Conservation (phyloP, 2,329 filamentous ascomycete genomes). For the Trichoderma arundinaceum region DNA sequence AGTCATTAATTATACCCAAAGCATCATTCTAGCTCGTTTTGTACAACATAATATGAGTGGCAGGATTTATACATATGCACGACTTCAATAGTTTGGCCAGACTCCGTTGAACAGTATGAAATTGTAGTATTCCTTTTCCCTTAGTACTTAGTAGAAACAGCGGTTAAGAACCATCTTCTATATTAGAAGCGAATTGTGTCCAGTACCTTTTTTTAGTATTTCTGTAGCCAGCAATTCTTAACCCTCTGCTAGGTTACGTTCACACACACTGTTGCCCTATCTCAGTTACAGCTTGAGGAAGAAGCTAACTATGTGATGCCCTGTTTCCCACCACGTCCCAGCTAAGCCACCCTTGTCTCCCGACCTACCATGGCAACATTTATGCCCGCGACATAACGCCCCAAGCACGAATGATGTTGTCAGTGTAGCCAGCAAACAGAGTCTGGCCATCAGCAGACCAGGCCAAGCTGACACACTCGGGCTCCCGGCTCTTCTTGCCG, state of each 20-base stretch:
- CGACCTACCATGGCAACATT: constrained; percentile 35
- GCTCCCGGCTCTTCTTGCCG: constrained; percentile 99
- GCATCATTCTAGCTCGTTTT: background rate
- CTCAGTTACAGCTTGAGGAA: constrained; percentile 27
- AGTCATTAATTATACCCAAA: background rate
- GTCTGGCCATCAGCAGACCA: constrained; percentile 99
- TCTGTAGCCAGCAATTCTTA: constrained; percentile 25
- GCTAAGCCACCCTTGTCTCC: constrained; percentile 16
- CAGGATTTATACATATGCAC: background rate
- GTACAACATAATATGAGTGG: too few species aligned
- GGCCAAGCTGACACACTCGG: constrained; percentile 95
- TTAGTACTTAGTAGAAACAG: constrained; percentile 27
- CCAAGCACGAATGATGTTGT: constrained; percentile 98
- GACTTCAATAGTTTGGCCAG: background rate
- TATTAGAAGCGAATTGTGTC: constrained; percentile 30
- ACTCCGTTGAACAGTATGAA: constrained; percentile 20
- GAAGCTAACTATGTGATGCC: constrained; percentile 29
- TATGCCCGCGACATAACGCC: constrained; percentile 96
- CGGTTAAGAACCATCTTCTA: constrained; percentile 28
- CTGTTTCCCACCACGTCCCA: constrained; percentile 25
- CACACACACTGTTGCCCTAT: constrained; percentile 21
- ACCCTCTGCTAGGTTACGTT: constrained; percentile 22
- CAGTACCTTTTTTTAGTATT: constrained; percentile 27
- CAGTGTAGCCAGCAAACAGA: constrained; percentile 99
- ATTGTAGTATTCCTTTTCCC: constrained; percentile 26